These are phyloP conservation scores for Camelina hispida DNA, from an alignment of 345 rosid genomes.

Conservation along the genomic window DNA sequence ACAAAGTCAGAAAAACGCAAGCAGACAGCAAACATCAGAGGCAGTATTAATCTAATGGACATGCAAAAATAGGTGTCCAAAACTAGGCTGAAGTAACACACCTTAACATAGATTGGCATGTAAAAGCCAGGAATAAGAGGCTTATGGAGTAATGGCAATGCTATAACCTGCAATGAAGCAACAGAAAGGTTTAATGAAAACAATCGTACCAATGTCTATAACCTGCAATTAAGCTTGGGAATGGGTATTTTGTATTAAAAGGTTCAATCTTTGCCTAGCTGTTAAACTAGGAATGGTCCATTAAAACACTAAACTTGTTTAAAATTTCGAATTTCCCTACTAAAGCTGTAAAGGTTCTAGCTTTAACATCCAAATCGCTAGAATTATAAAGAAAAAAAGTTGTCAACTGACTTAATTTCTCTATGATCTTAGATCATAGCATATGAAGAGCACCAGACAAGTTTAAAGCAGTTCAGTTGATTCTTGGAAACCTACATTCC, in stretches of 20 bases:
- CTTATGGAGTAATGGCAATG: constrained; percentile 81
- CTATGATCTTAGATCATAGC: neutral
- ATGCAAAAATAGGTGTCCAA: neutral
- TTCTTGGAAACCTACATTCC: too few relatives aligned
- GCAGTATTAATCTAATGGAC: neutral
- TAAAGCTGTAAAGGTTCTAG: neutral
- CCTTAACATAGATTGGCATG: constrained; percentile 96
- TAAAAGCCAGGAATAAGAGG: constrained; percentile 92
- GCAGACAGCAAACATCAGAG: neutral
- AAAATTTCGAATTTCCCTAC: neutral
- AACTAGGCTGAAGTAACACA: constrained; percentile 33
- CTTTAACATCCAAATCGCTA: neutral
- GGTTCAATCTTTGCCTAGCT: constrained; percentile 20
- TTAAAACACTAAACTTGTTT: neutral
- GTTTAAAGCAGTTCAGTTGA: neutral
- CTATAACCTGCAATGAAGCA: constrained; percentile 66
- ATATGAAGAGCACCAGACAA: neutral
- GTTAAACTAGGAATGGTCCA: neutral
- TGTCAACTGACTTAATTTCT: neutral
- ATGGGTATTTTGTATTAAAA: neutral
- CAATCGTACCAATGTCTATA: neutral
- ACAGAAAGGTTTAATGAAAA: constrained; percentile 10
- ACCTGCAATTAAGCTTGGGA: neutral
- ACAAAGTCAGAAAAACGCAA: constrained; percentile 20
- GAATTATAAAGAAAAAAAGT: neutral